phyloP scores from a whole-genome alignment of 768 basidiomycete species.

The Lactarius psammicola region DNA sequence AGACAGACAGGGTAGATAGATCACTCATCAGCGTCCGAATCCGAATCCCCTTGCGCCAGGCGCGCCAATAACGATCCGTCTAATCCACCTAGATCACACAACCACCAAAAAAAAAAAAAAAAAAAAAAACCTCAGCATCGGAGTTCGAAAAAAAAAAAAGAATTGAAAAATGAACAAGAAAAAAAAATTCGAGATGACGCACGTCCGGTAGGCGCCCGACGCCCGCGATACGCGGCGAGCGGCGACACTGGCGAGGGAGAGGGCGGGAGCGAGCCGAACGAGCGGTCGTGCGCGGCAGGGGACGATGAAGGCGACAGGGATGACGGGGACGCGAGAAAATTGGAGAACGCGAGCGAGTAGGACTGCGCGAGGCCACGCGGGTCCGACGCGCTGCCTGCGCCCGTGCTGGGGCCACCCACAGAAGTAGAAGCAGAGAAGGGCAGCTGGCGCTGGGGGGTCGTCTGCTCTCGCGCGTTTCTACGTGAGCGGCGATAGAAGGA shows the following conservation, averaged over 20 bases:
- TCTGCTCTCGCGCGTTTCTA: slow-evolving; percentile 1
- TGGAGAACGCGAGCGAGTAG: slow-evolving; percentile 22
- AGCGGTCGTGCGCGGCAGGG: slow-evolving; percentile 21
- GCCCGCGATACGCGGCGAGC: slow-evolving; percentile 29
- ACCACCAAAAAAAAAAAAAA: not conserved
- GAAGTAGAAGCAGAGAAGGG: slow-evolving; percentile 24
- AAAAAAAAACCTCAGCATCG: not conserved
- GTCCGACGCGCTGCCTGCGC: slow-evolving; percentile 18
- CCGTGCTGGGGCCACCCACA: not conserved
- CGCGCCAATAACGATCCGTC: slow-evolving; percentile 28
- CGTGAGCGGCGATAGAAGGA: not conserved
- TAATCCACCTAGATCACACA: slow-evolving; percentile 17
- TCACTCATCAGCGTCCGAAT: slow-evolving; percentile 23
- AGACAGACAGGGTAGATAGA: not conserved
- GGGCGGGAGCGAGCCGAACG: slow-evolving; percentile 25
- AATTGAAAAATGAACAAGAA: not conserved
- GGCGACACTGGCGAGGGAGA: slow-evolving; percentile 24
- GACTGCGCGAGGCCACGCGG: slow-evolving; percentile 28
- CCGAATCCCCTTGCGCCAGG: slow-evolving; percentile 24
- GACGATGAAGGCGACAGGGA: not conserved
- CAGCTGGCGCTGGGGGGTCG: slow-evolving; percentile 28
- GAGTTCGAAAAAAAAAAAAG: not conserved
- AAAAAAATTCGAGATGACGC: slow-evolving; percentile 6
- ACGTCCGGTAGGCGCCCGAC: slow-evolving; percentile 28
- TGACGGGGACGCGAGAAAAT: not conserved